Base-by-base conservation (phyloP, 2,329 filamentous ascomycete species). In the Monosporascus sp. region DNA sequence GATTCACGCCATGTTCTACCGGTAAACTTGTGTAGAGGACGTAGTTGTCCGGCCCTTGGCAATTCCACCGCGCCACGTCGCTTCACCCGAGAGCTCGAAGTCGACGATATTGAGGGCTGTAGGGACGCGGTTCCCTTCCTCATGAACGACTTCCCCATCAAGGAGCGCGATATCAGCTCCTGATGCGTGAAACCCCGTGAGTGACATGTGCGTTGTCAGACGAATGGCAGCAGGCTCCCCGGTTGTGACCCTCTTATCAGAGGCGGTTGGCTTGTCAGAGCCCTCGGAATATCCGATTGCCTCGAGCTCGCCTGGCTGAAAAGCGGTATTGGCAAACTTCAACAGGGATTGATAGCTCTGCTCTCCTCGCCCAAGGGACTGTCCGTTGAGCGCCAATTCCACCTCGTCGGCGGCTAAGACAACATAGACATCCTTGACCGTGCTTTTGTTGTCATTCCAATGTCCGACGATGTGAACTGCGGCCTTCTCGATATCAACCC, bases 401-500 rank as follows among this genome's bases (percentile, higher is more conserved):
- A 50, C 49, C 18, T 50, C 39, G 15, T 50, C 18, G 20, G 49
- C 35, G 11, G 49, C 37, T n/a, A 39, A 50, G 18, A 50, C 38
- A 5, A 50, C 49, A 35, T 48, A 50, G 38, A 50, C 49, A n/a
- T 50, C 41, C 24, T 50, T 50, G 39, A 48, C 39, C 9, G 39
- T 50, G 49, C n/a, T 46, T 3, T 50, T 24, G 17, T 50, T 50
- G 49, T 50, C 47, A n/a, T 50, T 50, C 49, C 49, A 50, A 31
- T 50, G 49, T 3, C 49, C 49, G 6, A 50, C 22, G 6, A 50
- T 50, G 18, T 48, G 49, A 31, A 43, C 39, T 2, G 39, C 49
- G 7, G 41, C 37, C 11, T 24, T 14, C 15, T 50, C 49, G 24
- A 50, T 22, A n/a, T 50, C 49, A n/a, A 50, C 49, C 49, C 49